Evolutionary conservation across 352 stramenopile species (phyloP).

Genomic region (Phytopythium kandeliae): DNA sequence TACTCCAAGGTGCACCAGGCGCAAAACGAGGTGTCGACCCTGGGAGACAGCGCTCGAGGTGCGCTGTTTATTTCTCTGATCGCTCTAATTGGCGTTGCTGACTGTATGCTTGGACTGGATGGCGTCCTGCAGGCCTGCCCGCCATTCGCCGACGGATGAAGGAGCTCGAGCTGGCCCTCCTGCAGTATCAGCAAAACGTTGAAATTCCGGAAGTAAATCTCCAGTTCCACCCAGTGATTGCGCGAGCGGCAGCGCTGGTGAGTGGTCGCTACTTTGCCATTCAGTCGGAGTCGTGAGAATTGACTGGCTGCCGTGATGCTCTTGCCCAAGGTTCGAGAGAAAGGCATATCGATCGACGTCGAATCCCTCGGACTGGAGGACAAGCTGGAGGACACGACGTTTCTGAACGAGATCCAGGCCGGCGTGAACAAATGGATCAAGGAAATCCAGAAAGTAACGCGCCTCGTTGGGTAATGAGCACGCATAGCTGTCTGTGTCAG

Average conservation of each 20-base stretch:
- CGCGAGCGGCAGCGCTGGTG: conserved; percentile 62
- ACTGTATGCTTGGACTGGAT: neutral
- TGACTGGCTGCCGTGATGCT: neutral
- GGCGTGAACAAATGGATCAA: conserved; percentile 94
- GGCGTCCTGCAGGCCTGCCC: conserved; percentile 44
- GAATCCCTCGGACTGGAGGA: conserved; percentile 77
- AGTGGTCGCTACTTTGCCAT: neutral
- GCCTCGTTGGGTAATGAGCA: conserved; percentile 61
- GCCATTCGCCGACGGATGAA: conserved; percentile 90
- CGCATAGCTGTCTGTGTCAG: neutral
- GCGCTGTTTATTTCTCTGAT: too few relatives aligned
- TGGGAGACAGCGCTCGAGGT: conserved; percentile 60
- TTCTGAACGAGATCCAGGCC: conserved; percentile 84
- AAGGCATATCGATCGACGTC: conserved; percentile 73
- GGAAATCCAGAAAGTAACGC: conserved; percentile 93
- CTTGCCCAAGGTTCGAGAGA: conserved; percentile 44
- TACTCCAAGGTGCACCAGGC: conserved; percentile 83
- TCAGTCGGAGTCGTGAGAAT: neutral
- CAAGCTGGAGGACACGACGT: conserved; percentile 77
- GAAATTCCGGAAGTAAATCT: conserved; percentile 93
- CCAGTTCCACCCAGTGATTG: conserved; percentile 84
- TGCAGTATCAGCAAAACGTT: conserved; percentile 93
- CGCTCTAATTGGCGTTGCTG: too few relatives aligned
- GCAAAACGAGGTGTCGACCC: conserved; percentile 53
- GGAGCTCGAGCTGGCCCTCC: conserved; percentile 91